Evolutionary conservation across 176 grass and related monocot genomes (phyloP).

Genomic region (Aechmea fasciata): DNA sequence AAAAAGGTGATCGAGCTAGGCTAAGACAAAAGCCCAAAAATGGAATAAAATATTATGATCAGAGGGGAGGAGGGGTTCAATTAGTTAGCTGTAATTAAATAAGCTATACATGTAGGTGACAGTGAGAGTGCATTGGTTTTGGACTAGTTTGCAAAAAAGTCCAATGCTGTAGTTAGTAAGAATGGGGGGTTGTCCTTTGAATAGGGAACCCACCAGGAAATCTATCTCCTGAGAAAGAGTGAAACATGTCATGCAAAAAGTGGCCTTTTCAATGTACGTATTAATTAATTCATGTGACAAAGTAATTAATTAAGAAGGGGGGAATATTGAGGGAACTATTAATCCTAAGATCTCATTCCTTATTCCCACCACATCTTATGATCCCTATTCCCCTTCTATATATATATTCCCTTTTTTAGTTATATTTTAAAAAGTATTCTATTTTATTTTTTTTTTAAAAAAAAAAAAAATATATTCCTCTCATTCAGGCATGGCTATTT

Average conservation of each 20-base stretch:
- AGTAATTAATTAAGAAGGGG: no score
- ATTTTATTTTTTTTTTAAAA: background rate
- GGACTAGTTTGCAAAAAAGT: constrained; percentile 5
- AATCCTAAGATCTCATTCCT: background rate
- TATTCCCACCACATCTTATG: background rate
- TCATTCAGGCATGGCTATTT: background rate
- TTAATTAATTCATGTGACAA: constrained; percentile 9
- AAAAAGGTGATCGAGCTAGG: constrained; percentile 10
- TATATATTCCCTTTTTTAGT: no score
- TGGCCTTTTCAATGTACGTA: background rate
- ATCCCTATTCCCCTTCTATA: background rate
- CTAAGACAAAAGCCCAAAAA: background rate
- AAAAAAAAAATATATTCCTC: background rate
- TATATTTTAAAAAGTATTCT: background rate
- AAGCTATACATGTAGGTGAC: background rate
- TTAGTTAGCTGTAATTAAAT: background rate
- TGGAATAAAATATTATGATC: background rate
- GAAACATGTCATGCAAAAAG: background rate
- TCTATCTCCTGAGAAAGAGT: background rate
- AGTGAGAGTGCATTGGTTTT: constrained; percentile 8
- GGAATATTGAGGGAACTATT: background rate
- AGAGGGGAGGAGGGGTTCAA: background rate
- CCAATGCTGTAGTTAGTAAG: constrained; percentile 2
- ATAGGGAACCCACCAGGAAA: constrained; percentile 11
- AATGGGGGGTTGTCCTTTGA: constrained; percentile 16